Evolutionary conservation across 371 early-diverging fungal species (phyloP).

Genomic region (Hamiltosporidium tvaerminnensis): DNA sequence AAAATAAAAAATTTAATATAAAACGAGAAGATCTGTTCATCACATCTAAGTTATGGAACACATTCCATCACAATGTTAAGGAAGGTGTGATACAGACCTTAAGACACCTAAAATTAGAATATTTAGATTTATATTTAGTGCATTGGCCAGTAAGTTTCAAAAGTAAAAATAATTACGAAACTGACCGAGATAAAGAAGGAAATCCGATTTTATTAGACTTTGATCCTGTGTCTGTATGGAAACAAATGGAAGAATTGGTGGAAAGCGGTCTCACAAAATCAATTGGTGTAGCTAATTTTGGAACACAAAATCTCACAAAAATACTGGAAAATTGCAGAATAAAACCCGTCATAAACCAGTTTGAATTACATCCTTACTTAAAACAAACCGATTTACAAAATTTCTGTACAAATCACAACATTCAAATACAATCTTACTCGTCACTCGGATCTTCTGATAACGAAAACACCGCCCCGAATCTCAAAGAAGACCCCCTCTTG

Average conservation of each 20-base stretch:
- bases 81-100: slow-evolving; percentile 54
- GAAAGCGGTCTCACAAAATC: slow-evolving; percentile 55
- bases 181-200: slow-evolving; percentile 1
- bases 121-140: slow-evolving; percentile 72
- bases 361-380: slow-evolving; percentile 51
- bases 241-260: slow-evolving; percentile 60
- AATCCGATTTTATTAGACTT: slow-evolving; percentile 9
- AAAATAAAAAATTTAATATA: slow-evolving; percentile 55
- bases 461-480: background rate
- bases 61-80: slow-evolving; percentile 33
- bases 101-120: slow-evolving; percentile 60
- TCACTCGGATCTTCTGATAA: slow-evolving; percentile 46
- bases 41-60: slow-evolving; percentile 76
- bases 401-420: slow-evolving; percentile 31
- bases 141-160: slow-evolving; percentile 58
- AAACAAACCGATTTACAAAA: slow-evolving; percentile 35
- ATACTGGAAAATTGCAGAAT: slow-evolving; percentile 58
- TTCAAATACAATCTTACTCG: slow-evolving; percentile 40
- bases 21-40: slow-evolving; percentile 63
- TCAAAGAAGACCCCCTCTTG: background rate
- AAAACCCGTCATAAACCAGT: slow-evolving; percentile 65
- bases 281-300: slow-evolving; percentile 71
- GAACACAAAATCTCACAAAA: slow-evolving; percentile 56
- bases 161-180: slow-evolving; percentile 1
- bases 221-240: slow-evolving; percentile 55